phyloP scores from a whole-genome alignment of 2,329 filamentous ascomycete species.

The Penicillium sp. region DNA sequence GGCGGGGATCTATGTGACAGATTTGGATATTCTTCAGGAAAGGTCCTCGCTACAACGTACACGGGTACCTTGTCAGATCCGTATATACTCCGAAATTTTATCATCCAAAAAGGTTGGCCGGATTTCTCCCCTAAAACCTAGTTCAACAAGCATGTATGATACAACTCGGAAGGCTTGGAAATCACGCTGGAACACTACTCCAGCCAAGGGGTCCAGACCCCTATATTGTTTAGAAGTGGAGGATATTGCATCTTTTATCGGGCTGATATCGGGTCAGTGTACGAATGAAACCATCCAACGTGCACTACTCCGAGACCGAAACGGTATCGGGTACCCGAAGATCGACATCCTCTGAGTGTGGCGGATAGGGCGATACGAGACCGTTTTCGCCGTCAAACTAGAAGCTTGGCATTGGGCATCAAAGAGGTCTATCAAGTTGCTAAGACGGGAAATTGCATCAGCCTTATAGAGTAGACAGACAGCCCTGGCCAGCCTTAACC shows the following conservation, averaged over 20 bases:
- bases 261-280: not conserved
- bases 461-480: not conserved
- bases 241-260: not conserved
- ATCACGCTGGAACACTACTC: not conserved
- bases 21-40: not conserved
- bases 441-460: not conserved
- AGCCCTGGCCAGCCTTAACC: slow-evolving; percentile 2
- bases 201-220: not conserved
- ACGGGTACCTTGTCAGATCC: not conserved
- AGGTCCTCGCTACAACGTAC: not conserved
- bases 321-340: not conserved
- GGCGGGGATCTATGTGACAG: not conserved
- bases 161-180: not conserved
- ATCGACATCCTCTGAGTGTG: not conserved
- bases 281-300: not conserved
- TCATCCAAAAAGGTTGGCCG: no score
- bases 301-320: not conserved
- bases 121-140: no score
- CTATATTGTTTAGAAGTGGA: not conserved
- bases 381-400: not conserved
- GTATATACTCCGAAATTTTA: not conserved
- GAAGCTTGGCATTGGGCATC: slow-evolving; percentile 5
- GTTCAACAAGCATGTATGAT: not conserved
- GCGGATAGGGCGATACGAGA: not conserved
- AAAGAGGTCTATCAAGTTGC: not conserved